Conservation (phyloP, 345 rosid genomes). For the Chamaenerion angustifolium region DNA sequence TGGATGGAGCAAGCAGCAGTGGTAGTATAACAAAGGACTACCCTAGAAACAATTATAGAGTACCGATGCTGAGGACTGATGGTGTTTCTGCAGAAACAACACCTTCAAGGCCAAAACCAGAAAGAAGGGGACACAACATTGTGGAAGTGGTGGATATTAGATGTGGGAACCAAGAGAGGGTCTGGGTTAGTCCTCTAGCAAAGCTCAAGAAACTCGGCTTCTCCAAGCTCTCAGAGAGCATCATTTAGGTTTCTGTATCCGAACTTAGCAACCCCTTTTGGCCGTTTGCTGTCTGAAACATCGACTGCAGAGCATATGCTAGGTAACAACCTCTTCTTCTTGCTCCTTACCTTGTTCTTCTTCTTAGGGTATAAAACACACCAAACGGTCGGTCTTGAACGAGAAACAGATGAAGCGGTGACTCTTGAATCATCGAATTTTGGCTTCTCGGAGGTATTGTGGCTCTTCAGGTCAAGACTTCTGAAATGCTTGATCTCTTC, state of each 20-base stretch:
- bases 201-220: slow-evolving; percentile 87
- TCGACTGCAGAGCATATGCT: slow-evolving; percentile 49
- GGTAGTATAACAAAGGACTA: slow-evolving; percentile 24
- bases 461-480: slow-evolving; percentile 21
- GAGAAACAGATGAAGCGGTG: slow-evolving; percentile 15
- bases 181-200: slow-evolving; percentile 67
- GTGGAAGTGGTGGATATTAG: slow-evolving; percentile 82
- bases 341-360: slow-evolving; percentile 37
- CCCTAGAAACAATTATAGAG: slow-evolving; percentile 20
- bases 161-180: slow-evolving; percentile 67
- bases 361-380: slow-evolving; percentile 20
- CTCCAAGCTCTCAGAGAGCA: slow-evolving; percentile 75
- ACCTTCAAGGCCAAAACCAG: slow-evolving; percentile 35
- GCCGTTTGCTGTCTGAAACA: slow-evolving; percentile 27
- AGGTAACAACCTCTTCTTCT: slow-evolving; percentile 29
- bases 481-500: slow-evolving; percentile 44
- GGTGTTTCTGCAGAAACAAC: slow-evolving; percentile 41
- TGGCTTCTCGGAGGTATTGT: slow-evolving; percentile 20
- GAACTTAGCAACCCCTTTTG: slow-evolving; percentile 24
- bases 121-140: slow-evolving; percentile 46
- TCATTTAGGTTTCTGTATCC: slow-evolving; percentile 39
- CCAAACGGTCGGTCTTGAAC: slow-evolving; percentile 12
- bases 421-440: slow-evolving; percentile 3
- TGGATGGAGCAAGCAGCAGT: slow-evolving; percentile 75
- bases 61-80: slow-evolving; percentile 64